Conservation (phyloP, 164 flowering plant species). For the Saururus chinensis region DNA sequence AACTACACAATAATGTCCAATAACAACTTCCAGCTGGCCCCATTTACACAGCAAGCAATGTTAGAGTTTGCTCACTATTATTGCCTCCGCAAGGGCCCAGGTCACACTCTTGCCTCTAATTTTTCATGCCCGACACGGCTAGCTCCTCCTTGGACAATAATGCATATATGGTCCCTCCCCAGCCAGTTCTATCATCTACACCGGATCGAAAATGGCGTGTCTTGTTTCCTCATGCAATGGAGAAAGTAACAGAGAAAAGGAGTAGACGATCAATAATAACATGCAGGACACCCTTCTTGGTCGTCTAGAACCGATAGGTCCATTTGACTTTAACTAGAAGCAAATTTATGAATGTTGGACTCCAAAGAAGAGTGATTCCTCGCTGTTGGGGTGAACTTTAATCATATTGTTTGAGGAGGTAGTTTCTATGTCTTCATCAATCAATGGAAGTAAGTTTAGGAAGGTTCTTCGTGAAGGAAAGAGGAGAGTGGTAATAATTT, state of each 20-base stretch:
- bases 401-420: neutral
- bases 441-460: neutral
- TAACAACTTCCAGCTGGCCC: neutral
- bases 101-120: neutral
- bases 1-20: neutral
- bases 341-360: constrained; percentile 1
- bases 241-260: neutral
- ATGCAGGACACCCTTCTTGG: no score
- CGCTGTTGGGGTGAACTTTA: no score
- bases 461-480: neutral
- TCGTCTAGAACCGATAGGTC: no score
- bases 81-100: neutral
- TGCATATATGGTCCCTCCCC: neutral
- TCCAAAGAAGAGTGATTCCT: neutral
- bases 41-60: neutral
- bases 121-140: neutral
- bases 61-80: neutral
- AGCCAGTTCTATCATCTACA: neutral
- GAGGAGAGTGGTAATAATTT: neutral
- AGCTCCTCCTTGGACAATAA: neutral
- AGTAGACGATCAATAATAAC: no score
- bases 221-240: neutral
- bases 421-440: neutral
- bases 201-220: neutral
- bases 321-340: neutral